These are phyloP conservation scores for Phialemoniopsis sp. DNA, from an alignment of 2,329 filamentous ascomycete genomes.

Conservation along the genomic window DNA sequence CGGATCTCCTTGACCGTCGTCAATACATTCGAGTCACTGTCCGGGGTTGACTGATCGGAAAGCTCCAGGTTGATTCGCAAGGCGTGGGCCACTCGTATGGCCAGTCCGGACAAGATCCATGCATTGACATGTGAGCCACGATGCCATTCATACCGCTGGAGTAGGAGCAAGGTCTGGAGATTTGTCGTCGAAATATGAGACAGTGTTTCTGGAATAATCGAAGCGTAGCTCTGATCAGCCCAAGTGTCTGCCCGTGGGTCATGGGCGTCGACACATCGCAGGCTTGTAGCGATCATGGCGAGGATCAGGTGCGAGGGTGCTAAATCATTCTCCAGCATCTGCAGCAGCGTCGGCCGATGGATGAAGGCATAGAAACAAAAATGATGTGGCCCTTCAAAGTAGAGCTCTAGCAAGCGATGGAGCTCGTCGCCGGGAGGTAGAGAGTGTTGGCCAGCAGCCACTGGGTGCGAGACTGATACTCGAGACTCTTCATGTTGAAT, in stretches of 20 bases:
- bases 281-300: background rate
- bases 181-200: conserved; percentile 4
- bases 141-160: conserved; percentile 5
- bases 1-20: conserved; percentile 1
- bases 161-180: conserved; percentile 1
- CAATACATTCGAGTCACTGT: background rate
- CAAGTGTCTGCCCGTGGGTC: conserved; percentile 1
- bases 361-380: conserved; percentile 5
- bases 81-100: conserved; percentile 3
- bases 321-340: conserved; percentile 2
- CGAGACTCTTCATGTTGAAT: too few species aligned
- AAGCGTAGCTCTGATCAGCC: conserved; percentile 1
- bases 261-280: conserved; percentile 1
- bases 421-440: conserved; percentile 1
- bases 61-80: conserved; percentile 6
- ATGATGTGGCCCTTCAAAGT: conserved; percentile 4
- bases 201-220: conserved; percentile 2
- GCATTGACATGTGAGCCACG: conserved; percentile 2
- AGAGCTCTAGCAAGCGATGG: conserved; percentile 1
- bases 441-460: too few species aligned
- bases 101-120: conserved; percentile 2
- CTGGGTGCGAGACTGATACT: too few species aligned
- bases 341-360: conserved; percentile 3
- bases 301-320: conserved; percentile 1
- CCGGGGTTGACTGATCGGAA: too few species aligned